Evolutionary conservation across 129 eudicot genomes (phyloP), one percentile per base, ranked within the genome.

Genomic region (Lonicera japonica): DNA sequence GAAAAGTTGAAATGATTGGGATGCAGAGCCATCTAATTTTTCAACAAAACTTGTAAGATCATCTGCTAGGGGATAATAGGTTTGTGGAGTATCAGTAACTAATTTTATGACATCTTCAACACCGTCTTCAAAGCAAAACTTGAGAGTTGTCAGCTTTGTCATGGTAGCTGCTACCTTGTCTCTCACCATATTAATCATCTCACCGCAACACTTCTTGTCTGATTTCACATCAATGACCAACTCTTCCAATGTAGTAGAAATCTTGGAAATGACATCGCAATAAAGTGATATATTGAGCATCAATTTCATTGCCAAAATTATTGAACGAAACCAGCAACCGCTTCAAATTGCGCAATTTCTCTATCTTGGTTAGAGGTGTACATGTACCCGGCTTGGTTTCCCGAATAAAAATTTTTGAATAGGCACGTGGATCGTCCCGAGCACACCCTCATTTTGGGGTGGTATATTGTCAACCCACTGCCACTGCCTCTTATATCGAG

Each of bases 81-180:
- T 64, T 61, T 66, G 65, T 25, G 66, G 25, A 38, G 71, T 66
- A 15, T 60, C 76, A 8, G 50, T 64, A 8, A 58, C 65, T 20
- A 70, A 64, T 60, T 75, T 69, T 67, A 76, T 66, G 20, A 70
- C 69, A 11, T 70, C 73, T 58, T 69, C n/a, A 56, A 63, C 76
- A 23, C n/a, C 59, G 50, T 64, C 21, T 2, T 25, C 22, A 29
- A 76, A 58, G 52, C 60, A 47, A 43, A 70, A 54, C 11, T 70
- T 75, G 15, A 76, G 64, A 21, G 68, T 52, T 16, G 50, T 70
- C 60, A 65, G 34, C 10, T 19, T 61, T 7, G 54, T 64, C 25
- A 70, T 20, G 11, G 55, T 53, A 25, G 21, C 58, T 12, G 16
- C 13, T 43, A 70, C 68, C 18, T 60, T 76, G 59, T 58, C 67